Conservation (phyloP, 129 eudicot species). For the Chrysanthemum makinoi region DNA sequence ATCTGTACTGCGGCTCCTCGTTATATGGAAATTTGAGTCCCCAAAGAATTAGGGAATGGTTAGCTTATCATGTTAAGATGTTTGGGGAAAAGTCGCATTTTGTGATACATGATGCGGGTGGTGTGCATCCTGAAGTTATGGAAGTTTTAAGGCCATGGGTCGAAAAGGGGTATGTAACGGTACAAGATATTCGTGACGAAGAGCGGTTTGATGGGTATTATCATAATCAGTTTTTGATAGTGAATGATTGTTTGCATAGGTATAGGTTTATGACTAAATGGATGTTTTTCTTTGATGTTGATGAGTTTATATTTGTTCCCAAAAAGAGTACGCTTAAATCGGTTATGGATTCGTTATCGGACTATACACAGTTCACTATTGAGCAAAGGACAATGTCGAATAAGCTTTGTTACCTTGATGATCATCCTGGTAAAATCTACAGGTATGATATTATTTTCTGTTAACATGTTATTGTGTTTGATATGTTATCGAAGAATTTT, state of each 20-base stretch:
- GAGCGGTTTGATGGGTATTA: conserved; percentile 84
- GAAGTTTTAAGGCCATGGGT: conserved; percentile 83
- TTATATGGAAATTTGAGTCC: conserved; percentile 69
- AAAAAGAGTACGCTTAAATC: conserved; percentile 37
- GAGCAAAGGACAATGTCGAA: conserved; percentile 78
- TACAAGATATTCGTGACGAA: conserved; percentile 61
- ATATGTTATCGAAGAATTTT: not conserved
- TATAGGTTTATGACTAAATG: conserved; percentile 60
- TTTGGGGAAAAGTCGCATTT: conserved; percentile 73
- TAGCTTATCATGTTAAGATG: conserved; percentile 71
- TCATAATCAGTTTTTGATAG: conserved; percentile 72
- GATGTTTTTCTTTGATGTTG: conserved; percentile 90
- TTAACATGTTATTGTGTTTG: not conserved
- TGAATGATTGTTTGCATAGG: conserved; percentile 83
- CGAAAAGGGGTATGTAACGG: conserved; percentile 59
- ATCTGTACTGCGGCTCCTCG: conserved; percentile 75
- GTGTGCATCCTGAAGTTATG: conserved; percentile 66
- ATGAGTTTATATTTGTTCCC: conserved; percentile 67
- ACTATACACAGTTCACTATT: conserved; percentile 64
- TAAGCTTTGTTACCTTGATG: conserved; percentile 54
- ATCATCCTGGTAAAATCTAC: conserved; percentile 46
- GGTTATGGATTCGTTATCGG: conserved; percentile 50
- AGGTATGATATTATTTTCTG: conserved; percentile 25
- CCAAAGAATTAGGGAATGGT: conserved; percentile 71
- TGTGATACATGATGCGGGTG: conserved; percentile 79